Evolutionary conservation across 192 early-diverging fungal species (phyloP), one percentile per base, ranked within the genome.

Genomic region (Paraglomus occultum): DNA sequence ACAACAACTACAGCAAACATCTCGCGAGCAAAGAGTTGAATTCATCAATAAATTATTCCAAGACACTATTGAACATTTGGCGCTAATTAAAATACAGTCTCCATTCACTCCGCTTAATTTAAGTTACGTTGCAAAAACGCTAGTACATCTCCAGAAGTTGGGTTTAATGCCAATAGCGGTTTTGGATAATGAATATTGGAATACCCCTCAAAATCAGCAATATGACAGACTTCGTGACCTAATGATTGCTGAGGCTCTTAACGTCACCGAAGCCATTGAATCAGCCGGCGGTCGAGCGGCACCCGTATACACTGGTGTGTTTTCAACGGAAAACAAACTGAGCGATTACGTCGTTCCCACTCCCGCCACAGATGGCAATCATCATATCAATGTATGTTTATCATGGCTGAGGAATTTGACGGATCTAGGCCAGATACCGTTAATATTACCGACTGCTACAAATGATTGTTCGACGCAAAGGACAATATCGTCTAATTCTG

Each of bases 251-350:
- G 84, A 88, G 23, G 76, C 77, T 63, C 74, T 79, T 67, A 77
- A 81, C 6, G 51, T 92, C 4, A 82, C 85, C 0, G 88, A 95
- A 47, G 83, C 84, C 6, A 88, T 96, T 49, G 92, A 94, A 64
- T 73, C 71, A 8, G 83, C 83, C 44, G 91, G 91, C 20, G 94
- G 91, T 22, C 73, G 81, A 6, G 88, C 91, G 5, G 79, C 86
- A 49, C 83, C 89, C 0, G 73, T 94, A 9, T 88, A 88, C 71
- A 86, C 83, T 51, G 86, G 81, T 44, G 75, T 93, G 39, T 87
- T 92, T 70, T 74, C 77, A 7, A 54, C 52, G 23, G 15, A 31
- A 38, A 20, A 54, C 20, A 12, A 39, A 14, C 53, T 12, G 4
- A 4, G 43, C 48, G 50, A 67, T 2, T 50, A 73, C 11, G 44